Evolutionary conservation across 306 rosid genomes (phyloP).

Genomic region (Pterocarpus santalinus): DNA sequence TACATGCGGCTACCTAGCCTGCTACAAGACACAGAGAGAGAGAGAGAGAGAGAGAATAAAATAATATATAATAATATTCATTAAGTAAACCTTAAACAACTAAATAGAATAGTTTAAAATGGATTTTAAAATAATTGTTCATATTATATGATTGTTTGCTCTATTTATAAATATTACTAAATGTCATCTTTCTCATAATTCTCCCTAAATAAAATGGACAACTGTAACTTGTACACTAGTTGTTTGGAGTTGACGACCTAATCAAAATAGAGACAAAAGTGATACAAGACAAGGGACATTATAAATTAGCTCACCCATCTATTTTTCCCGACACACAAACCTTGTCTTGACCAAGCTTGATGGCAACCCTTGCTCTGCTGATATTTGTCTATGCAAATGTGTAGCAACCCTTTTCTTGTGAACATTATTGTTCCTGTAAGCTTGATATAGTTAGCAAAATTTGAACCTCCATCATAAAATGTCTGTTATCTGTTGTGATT

Average conservation of each 20-base stretch:
- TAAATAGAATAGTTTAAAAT: neutral
- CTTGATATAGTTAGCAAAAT: slow-evolving; percentile 2
- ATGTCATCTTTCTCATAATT: neutral
- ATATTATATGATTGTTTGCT: neutral
- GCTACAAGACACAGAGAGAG: neutral
- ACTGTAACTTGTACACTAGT: slow-evolving; percentile 38
- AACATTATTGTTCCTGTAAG: slow-evolving; percentile 1
- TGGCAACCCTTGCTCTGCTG: slow-evolving; percentile 41
- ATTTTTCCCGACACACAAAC: slow-evolving; percentile 44
- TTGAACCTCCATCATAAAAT: neutral
- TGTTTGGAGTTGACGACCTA: slow-evolving; percentile 45
- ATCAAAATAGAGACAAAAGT: slow-evolving; percentile 45
- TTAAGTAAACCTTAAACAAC: neutral
- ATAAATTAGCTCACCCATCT: slow-evolving; percentile 48
- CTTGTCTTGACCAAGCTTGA: slow-evolving; percentile 51
- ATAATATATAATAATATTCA: neutral
- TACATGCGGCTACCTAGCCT: neutral
- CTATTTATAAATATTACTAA: neutral
- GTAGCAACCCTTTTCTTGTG: slow-evolving; percentile 10
- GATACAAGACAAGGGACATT: slow-evolving; percentile 46
- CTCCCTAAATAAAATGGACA: slow-evolving; percentile 22
- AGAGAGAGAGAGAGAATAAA: neutral
- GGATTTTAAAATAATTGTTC: neutral
- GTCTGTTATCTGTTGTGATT: slow-evolving; percentile 8
- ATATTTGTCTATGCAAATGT: slow-evolving; percentile 24